phyloP scores from a whole-genome alignment of 108 stramenopile species.

The Cyclotella distinguenda region DNA sequence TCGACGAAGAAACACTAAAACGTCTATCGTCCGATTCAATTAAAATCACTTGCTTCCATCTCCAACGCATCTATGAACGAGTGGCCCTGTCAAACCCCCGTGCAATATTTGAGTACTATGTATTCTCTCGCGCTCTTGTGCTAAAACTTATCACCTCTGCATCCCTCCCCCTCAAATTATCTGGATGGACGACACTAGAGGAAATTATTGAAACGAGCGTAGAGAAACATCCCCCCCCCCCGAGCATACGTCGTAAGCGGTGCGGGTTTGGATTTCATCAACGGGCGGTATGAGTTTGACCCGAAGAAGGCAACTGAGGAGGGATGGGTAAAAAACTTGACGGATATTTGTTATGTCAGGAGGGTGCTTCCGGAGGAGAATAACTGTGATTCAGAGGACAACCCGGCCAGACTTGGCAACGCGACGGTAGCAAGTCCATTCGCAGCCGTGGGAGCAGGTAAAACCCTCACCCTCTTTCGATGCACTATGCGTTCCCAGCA shows the following conservation, averaged over 20 bases:
- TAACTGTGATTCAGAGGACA: neutral
- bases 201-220: constrained; percentile 63
- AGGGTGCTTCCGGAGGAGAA: constrained; percentile 11
- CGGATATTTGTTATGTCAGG: constrained; percentile 62
- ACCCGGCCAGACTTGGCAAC: no score
- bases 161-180: constrained; percentile 74
- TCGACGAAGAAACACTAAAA: constrained; percentile 64
- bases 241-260: constrained; percentile 56
- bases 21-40: constrained; percentile 59
- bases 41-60: constrained; percentile 20
- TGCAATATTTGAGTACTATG: constrained; percentile 60
- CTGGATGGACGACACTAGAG: constrained; percentile 83
- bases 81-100: constrained; percentile 25
- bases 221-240: constrained; percentile 74
- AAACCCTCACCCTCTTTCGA: constrained; percentile 87
- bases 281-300: constrained; percentile 77
- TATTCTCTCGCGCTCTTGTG: constrained; percentile 62
- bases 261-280: constrained; percentile 79
- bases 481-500: constrained; percentile 95
- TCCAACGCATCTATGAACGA: constrained; percentile 48
- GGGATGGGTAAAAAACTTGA: constrained; percentile 55
- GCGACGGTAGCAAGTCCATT: neutral
- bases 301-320: constrained; percentile 44
- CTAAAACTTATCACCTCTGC: constrained; percentile 74
- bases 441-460: constrained; percentile 29